Base-by-base conservation (phyloP, 2,329 filamentous ascomycete species). In the Paraphoma chrysanthemicola region DNA sequence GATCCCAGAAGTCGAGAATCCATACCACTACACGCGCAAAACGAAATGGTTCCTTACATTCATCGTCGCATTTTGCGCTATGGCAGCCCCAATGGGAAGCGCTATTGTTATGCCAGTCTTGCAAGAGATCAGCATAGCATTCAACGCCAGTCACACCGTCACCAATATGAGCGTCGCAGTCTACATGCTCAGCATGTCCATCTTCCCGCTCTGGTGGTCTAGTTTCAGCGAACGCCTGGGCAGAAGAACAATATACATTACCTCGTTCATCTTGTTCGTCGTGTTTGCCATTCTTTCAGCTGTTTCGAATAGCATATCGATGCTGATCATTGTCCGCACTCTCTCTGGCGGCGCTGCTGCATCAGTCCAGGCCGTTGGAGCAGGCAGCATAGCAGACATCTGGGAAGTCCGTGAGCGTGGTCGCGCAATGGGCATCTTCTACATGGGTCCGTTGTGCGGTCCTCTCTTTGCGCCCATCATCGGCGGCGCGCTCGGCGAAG, bases 11-110 rank as follows among this genome's bases (percentile, higher is more conserved):
- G 87, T 96, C 12, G 87, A 91, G 44, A 82, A 88, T 31, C 90
- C 93, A 0, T 87, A 88, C 56, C 85, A 91, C 48, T 96, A 97
- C 71, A 79, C 83, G 10, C 85, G 86, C 33, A 84, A 79, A 48
- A 91, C 86, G 12, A 97, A 97, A 86, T 97, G 93, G 93, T 84
- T 86, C 57, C 88, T 97, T 62, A 96, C 93, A 0, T 66, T 87
- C 36, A 85, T 94, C 46, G 86, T 97, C 44, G 90, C 92, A 1
- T 71, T 93, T 14, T 92, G 92, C 2, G 92, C 87, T 1, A 87
- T 89, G 12, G 90, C 87, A 0, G 92, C 90, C 0, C 93, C 93
- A 0, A 87, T 97, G 79, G 93, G 93, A 1, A 93, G 90, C 29
- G 86, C 90, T 1, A 93, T 97, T 52, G 88, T 97, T 54, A 89